Evolutionary conservation across 805 yeast species (phyloP), one percentile per base, ranked within the genome.

Genomic region (Debaryomyces prosopidis): DNA sequence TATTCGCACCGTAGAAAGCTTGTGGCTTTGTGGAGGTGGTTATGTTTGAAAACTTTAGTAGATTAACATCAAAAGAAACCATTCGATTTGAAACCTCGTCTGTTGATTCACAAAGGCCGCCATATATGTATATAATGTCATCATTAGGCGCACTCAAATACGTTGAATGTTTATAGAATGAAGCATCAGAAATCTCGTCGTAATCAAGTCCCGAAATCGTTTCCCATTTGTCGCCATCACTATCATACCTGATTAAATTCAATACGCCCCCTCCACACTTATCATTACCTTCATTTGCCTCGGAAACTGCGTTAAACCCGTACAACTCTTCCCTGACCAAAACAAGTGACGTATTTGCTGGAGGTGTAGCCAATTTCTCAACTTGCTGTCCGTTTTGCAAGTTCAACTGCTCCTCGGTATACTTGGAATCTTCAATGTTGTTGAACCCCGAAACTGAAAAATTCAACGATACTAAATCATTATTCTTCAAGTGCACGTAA

Each of bases 1-100:
- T 69, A 0, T 79, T 60, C 0, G 84, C 79, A 1, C 82, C 82
- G 51, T 73, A 79, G 51, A 82, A 82, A 0, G 79, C 66, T 12
- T 76, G 75, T 8, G 88, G 87, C 39, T 77, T 69, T 12, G 84
- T 74, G 1, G 82, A 58, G 0, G 82, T 74, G 28, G 71, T 50
- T 3, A 76, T 72, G 39, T 74, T 68, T 30, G 71, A 58, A 6
- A 77, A 52, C 5, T 59, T 56, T 26, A 58, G 46, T 1, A 64
- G 50, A 0, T 38, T 30, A 28, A 79, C 59, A 49, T 79, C 73
- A 30, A 80, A 57, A 27, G 78, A 69, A 3, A 81, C 40, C 39
- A 82, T 55, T 41, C 85, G 59, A 44, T 60, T 60, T 1, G 80
- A 63, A 1, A 75, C 63, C 0, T 53, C 42, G 3, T 60, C 58